Percentiles rank a stretch among this genome's conserved stretches.
Evolutionary conservation across 257 asterid genomes (phyloP).

Genomic region (Forsythia suspensa): DNA sequence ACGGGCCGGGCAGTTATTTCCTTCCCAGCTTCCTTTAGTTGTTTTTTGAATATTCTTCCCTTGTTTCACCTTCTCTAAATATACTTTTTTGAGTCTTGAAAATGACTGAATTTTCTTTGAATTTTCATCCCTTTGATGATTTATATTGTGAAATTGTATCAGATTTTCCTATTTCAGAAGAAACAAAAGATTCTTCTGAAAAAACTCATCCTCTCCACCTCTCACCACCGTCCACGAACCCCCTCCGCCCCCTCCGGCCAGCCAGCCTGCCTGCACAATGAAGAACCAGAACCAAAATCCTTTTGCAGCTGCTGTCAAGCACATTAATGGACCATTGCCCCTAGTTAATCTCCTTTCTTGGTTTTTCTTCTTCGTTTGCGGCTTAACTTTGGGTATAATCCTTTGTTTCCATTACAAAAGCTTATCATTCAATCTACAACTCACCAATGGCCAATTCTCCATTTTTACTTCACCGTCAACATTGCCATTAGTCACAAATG

Average conservation of each 20-base stretch:
- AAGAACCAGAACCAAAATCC: constrained; percentile 17
- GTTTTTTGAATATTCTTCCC: background rate
- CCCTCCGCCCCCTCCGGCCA: no score
- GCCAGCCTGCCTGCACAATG: background rate
- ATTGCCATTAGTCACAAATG: background rate
- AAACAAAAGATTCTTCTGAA: background rate
- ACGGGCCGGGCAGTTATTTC: background rate
- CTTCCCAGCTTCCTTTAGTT: background rate
- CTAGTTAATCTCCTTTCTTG: constrained; percentile 23
- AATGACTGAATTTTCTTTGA: background rate
- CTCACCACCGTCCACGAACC: background rate
- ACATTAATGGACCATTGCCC: constrained; percentile 20
- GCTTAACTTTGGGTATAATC: constrained; percentile 36
- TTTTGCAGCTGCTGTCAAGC: background rate
- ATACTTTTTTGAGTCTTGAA: background rate
- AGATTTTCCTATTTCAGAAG: background rate
- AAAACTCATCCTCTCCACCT: background rate
- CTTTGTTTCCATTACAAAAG: constrained; percentile 31
- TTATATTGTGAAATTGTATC: background rate
- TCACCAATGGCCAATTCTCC: constrained; percentile 30
- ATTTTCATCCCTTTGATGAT: background rate
- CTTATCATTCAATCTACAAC: constrained; percentile 35
- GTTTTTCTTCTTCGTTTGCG: constrained; percentile 33
- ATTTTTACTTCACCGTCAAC: constrained; percentile 19
- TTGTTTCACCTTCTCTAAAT: background rate